Evolutionary conservation across 257 asterid genomes (phyloP), one percentile per base, ranked within the genome.

Genomic region (Catharanthus roseus): DNA sequence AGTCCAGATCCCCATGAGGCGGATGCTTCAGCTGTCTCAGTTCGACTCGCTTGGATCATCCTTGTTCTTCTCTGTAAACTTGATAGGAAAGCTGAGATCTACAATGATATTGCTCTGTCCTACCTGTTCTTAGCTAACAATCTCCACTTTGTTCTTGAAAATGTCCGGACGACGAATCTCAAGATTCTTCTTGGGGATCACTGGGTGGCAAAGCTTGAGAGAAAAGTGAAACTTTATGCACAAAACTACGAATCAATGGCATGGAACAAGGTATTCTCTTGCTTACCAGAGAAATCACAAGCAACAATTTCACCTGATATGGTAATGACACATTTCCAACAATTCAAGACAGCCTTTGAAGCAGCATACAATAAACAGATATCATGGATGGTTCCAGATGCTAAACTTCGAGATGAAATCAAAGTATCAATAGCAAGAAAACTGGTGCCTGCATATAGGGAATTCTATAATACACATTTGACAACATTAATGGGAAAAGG

Each of bases 1-100:
- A 65, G 74, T 67, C 69, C 79, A 49, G 58, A n/a, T n/a, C 55
- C 49, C 16, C 31, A 60, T 5, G 79, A 74, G 49, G 45, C 45
- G 10, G 65, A 82, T n/a, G 72, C 57, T 57, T 81, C 93, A 36
- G 82, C 80, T 11, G 78, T 82, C 16, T 73, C 86, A 11, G 71
- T 71, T 47, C 84, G 82, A 45, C 82, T 85, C 34, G 96, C 93
- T 29, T 86, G 96, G 93, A 81, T 88, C 74, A 34, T 88, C 36
- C 87, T 90, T 6, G 81, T 82, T 29, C 91, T 90, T 12, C 90
- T 90, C 38, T 90, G 97, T 82, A 88, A 88, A 65, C 96, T 90
- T 55, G 96, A 90, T 74, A 77, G 77, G 72, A 90, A 85, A 79
- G 83, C 92, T 21, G 76, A 81, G 42, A 62, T 78, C 34, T 90